These are phyloP conservation scores for Hypoxylon rickii DNA, from an alignment of 495 filamentous ascomycete genomes.

Conservation along the genomic window DNA sequence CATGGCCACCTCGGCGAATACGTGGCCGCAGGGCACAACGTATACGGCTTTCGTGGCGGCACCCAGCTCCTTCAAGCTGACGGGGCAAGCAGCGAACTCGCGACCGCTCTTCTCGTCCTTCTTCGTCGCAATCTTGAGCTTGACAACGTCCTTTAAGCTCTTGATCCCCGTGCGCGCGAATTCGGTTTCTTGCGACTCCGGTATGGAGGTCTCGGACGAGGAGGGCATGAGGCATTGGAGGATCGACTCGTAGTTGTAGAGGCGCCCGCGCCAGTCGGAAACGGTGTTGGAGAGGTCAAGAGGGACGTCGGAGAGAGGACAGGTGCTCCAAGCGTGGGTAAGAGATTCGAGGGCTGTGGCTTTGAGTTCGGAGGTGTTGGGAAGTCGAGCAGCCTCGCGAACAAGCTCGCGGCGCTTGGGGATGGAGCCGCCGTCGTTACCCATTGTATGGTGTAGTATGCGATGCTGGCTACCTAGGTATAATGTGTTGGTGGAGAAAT, in stretches of 20 bases:
- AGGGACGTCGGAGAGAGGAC: conserved; percentile 79
- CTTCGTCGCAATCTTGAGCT: conserved; percentile 71
- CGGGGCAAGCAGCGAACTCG: conserved; percentile 78
- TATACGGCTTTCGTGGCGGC: conserved; percentile 81
- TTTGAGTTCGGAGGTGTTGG: conserved; percentile 87
- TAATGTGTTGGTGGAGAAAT: conserved; percentile 23
- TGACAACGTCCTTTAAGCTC: conserved; percentile 83
- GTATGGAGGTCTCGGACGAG: conserved; percentile 49
- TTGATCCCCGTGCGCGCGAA: conserved; percentile 73
- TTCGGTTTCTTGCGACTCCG: conserved; percentile 52
- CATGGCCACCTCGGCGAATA: conserved; percentile 82
- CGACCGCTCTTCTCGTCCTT: conserved; percentile 47
- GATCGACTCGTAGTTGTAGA: conserved; percentile 95
- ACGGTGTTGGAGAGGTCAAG: conserved; percentile 74
- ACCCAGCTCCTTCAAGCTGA: conserved; percentile 86
- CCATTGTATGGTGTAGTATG: too few relatives aligned
- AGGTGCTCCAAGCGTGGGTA: conserved; percentile 82
- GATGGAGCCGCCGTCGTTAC: conserved; percentile 91
- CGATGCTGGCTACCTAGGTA: too few relatives aligned
- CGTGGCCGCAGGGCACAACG: conserved; percentile 93
- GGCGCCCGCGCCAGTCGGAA: conserved; percentile 79
- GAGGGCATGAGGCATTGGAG: conserved; percentile 78
- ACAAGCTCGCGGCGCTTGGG: conserved; percentile 95
- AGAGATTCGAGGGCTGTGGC: conserved; percentile 82
- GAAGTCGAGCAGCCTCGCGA: conserved; percentile 78